These are phyloP conservation scores for Jacaranda copaia DNA, from an alignment of 257 asterid species.

Conservation along the genomic window DNA sequence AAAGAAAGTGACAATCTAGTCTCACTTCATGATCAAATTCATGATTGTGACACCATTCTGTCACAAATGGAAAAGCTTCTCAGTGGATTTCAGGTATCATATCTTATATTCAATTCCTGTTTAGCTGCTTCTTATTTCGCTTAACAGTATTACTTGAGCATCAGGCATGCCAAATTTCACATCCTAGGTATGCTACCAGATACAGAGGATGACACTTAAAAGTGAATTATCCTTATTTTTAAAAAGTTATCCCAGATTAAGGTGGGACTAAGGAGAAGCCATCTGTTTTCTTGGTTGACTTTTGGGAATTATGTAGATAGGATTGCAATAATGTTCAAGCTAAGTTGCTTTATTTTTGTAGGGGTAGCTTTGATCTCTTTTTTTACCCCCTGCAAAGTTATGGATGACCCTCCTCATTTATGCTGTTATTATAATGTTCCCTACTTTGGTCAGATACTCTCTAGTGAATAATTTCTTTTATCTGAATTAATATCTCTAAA, in stretches of 20 bases:
- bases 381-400: neutral
- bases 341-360: constrained; percentile 15
- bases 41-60: constrained; percentile 89
- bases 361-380: neutral
- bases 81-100: constrained; percentile 90
- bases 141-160: constrained; percentile 11
- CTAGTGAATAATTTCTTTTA: constrained; percentile 3
- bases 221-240: constrained; percentile 5
- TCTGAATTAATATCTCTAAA: neutral
- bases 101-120: constrained; percentile 16
- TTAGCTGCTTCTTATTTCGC: constrained; percentile 24
- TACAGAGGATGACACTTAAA: constrained; percentile 23
- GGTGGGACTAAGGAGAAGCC: constrained; percentile 18
- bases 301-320: constrained; percentile 13
- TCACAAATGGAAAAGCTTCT: constrained; percentile 97
- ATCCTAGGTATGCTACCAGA: constrained; percentile 15
- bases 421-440: constrained; percentile 28
- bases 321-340: neutral
- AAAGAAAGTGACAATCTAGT: constrained; percentile 97
- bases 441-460: constrained; percentile 15
- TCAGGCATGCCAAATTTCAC: constrained; percentile 13
- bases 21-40: constrained; percentile 97
- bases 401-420: constrained; percentile 25
- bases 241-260: neutral
- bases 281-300: constrained; percentile 18